phyloP scores from a whole-genome alignment of 1,284 basidiomycete genomes.

The Erythrobasidium hasegawianum region DNA sequence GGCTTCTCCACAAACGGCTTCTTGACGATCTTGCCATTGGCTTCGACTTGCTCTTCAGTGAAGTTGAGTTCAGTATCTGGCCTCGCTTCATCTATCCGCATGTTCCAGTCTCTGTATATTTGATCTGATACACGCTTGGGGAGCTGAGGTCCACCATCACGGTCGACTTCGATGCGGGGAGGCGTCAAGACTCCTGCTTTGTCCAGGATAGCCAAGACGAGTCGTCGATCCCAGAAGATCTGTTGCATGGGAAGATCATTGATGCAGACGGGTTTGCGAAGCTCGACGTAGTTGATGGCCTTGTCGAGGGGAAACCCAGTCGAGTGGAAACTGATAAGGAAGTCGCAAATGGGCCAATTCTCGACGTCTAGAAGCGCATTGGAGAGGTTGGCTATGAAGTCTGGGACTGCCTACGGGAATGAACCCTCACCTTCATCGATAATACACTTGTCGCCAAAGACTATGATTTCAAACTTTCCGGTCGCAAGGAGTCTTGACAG shows the following conservation, averaged over 20 bases:
- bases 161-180: slow-evolving; percentile 76
- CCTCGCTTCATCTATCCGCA: slow-evolving; percentile 56
- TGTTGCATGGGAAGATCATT: slow-evolving; percentile 90
- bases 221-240: slow-evolving; percentile 92
- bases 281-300: slow-evolving; percentile 83
- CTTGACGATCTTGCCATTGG: slow-evolving; percentile 81
- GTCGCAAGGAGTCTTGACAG: slow-evolving; percentile 80
- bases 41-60: slow-evolving; percentile 83
- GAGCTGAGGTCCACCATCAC: slow-evolving; percentile 88
- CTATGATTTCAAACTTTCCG: slow-evolving; percentile 84
- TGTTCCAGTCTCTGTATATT: slow-evolving; percentile 69
- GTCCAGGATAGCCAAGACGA: slow-evolving; percentile 86
- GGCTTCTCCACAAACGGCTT: slow-evolving; percentile 99
- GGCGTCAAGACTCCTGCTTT: slow-evolving; percentile 91
- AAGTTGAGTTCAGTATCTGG: slow-evolving; percentile 51
- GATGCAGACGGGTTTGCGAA: slow-evolving; percentile 88
- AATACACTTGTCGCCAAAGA: slow-evolving; percentile 98
- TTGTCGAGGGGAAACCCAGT: slow-evolving; percentile 97
- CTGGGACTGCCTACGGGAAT: too few relatives aligned
- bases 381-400: too few relatives aligned
- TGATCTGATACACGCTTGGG: slow-evolving; percentile 67
- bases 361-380: slow-evolving; percentile 73
- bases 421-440: slow-evolving; percentile 87
- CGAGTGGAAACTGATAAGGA: slow-evolving; percentile 98
- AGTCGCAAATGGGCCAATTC: slow-evolving; percentile 95